A percentile compares a stretch with the other conserved stretches of the same genome.
phyloP scores from a whole-genome alignment of 129 eudicot genomes.

The Artemisia argyi region DNA sequence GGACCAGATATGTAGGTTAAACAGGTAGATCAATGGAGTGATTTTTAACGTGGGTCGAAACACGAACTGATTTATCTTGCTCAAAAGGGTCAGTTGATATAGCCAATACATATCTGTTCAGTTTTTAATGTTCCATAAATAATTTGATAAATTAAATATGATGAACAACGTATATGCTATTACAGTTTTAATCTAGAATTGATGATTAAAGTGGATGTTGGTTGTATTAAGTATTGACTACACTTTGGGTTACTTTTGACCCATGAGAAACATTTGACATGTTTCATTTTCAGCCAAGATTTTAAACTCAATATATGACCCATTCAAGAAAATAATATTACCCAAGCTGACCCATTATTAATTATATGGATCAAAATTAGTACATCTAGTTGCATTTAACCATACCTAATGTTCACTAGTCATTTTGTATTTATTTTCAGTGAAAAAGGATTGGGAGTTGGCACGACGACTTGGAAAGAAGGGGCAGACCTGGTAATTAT shows the following conservation, averaged over 20 bases:
- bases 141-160: neutral
- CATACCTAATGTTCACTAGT: neutral
- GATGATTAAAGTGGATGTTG: neutral
- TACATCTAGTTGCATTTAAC: neutral
- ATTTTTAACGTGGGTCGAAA: too few relatives aligned
- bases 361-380: too few relatives aligned
- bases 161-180: neutral
- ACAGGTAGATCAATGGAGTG: too few relatives aligned
- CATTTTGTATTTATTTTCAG: slow-evolving; percentile 24
- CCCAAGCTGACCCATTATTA: neutral
- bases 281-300: neutral
- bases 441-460: slow-evolving; percentile 77
- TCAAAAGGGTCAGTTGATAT: too few relatives aligned
- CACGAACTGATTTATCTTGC: too few relatives aligned
- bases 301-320: neutral
- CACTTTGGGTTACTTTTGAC: neutral
- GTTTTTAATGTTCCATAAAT: neutral
- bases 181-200: neutral
- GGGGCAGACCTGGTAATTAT: slow-evolving; percentile 65
- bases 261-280: neutral
- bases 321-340: too few relatives aligned
- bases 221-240: neutral
- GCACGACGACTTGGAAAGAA: slow-evolving; percentile 76
- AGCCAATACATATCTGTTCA: neutral
- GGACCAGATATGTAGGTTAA: too few relatives aligned